Evolutionary conservation across 2,329 filamentous ascomycete genomes (phyloP), one percentile per base, ranked within the genome.

Genomic region (Penicillium occitanis): DNA sequence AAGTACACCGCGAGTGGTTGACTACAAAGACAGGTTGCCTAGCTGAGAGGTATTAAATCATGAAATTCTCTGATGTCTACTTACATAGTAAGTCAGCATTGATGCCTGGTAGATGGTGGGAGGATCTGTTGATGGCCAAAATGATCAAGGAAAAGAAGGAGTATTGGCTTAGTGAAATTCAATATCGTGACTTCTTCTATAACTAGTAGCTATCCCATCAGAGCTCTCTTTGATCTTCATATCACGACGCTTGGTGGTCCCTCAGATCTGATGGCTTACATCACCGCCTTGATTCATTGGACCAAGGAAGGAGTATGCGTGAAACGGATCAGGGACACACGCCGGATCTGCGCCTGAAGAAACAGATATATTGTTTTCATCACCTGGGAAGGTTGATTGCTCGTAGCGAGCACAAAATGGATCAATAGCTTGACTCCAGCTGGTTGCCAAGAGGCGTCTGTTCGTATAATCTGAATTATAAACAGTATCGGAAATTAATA

Each of bases 141-240:
- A 48, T 5, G 2, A 28, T 51, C 22, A 17, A 30, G 48, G 22
- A 28, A 25, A 51, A 28, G 22, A 7, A 17, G 3, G 19, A 19
- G 19, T 8, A 35, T 11, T 35, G 10, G 33, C 33, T 35, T 11
- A 11, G 8, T 35, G 10, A 35, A 10, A 2, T 35, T 35, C 33
- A 35, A 35, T 35, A 10, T 35, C 10, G 17, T 6, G 48, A 28
- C 25, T 28, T 28, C 48, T 17, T 6, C 30, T 25, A 14, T 14
- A 25, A 13, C 51, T 35, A 35, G 51, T 55, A 55, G n/a, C 13
- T 44, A 30, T 58, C 73, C 74, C 72, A 77, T 79, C 77, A 78
- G 77, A 77, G 77, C 77, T 79, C 77, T 79, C 77, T 79, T 79
- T 78, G 73, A 70, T 70, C 72, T 64, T 78, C 76, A 78, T 70